A percentile compares a stretch with the other conserved stretches of the same genome.
Conservation (phyloP, 2,329 filamentous ascomycete genomes). For the Magnaporthiopsis poae region DNA sequence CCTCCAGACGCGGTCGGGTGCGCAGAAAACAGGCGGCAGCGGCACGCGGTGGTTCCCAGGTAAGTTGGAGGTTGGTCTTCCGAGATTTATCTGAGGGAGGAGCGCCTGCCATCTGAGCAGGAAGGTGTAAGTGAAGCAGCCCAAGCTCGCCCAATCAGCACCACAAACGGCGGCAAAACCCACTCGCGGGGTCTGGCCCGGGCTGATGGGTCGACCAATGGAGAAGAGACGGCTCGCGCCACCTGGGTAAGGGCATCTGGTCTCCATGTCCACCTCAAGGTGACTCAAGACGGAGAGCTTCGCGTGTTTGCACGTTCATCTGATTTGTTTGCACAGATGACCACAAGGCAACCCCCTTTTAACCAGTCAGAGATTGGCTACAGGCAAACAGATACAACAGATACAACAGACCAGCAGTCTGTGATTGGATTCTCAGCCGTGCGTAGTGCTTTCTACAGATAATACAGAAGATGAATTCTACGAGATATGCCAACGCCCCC, state of each 20-base stretch:
- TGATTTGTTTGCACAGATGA: neutral
- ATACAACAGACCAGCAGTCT: neutral
- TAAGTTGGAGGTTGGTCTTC: neutral
- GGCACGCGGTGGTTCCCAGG: neutral
- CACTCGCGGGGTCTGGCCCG: neutral
- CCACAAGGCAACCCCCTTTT: neutral
- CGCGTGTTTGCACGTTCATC: neutral
- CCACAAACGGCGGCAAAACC: neutral
- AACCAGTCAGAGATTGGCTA: neutral
- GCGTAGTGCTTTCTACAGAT: neutral
- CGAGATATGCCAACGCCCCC: neutral
- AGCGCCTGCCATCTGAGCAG: neutral
- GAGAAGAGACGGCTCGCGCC: neutral
- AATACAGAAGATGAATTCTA: neutral
- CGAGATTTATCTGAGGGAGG: neutral
- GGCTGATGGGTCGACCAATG: neutral
- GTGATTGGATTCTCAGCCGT: neutral
- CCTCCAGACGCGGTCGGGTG: neutral
- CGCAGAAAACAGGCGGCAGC: neutral
- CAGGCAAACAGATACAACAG: neutral
- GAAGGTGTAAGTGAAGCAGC: neutral
- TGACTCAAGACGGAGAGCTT: neutral
- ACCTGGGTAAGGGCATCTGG: neutral
- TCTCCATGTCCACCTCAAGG: neutral
- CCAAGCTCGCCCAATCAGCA: neutral